Conservation (phyloP, 805 yeast genomes). For the Isabelozyma rhagii region DNA sequence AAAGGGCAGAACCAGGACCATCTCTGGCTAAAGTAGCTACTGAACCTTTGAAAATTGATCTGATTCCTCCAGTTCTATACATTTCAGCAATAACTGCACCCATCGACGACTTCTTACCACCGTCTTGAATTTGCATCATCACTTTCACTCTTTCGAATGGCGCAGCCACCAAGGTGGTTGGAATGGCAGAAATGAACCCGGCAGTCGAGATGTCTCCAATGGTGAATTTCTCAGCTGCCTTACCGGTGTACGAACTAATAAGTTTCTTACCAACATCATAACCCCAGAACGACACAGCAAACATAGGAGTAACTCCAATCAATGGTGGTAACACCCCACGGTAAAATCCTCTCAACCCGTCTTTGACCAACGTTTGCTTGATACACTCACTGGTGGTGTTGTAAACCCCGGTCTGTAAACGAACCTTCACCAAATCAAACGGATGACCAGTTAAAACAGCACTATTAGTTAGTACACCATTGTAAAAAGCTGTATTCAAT, state of each 20-base stretch:
- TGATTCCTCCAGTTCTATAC: constrained; percentile 75
- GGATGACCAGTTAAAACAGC: constrained; percentile 97
- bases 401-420: constrained; percentile 81
- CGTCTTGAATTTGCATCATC: constrained; percentile 75
- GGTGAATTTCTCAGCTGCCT: constrained; percentile 44
- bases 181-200: constrained; percentile 91
- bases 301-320: constrained; percentile 97
- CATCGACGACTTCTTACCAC: constrained; percentile 44
- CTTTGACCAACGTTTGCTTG: constrained; percentile 62
- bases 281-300: constrained; percentile 98
- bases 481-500: neutral
- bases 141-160: constrained; percentile 97
- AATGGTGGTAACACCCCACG: constrained; percentile 94
- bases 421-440: constrained; percentile 87
- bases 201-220: constrained; percentile 80
- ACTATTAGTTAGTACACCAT: constrained; percentile 27
- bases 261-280: constrained; percentile 87
- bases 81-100: constrained; percentile 62
- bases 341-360: constrained; percentile 80
- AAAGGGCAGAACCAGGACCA: constrained; percentile 95
- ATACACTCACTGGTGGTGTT: constrained; percentile 66
- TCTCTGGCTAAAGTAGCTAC: constrained; percentile 91
- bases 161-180: constrained; percentile 94
- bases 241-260: constrained; percentile 46
- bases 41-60: constrained; percentile 87